phyloP scores from a whole-genome alignment of 192 early-diverging fungal species.

The Podila verticillata region DNA sequence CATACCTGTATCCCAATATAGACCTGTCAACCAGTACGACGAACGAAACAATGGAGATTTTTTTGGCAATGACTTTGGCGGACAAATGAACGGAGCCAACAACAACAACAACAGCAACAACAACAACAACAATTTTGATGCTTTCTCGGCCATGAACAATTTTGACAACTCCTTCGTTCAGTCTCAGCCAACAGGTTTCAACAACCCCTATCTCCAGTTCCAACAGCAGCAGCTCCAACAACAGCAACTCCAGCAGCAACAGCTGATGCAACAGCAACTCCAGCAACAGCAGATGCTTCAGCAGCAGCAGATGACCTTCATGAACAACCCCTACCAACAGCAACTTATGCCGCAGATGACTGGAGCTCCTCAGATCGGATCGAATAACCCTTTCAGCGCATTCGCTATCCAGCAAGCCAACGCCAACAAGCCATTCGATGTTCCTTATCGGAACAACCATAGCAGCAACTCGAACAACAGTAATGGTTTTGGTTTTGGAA shows the following conservation, averaged over 20 bases:
- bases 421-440: slow-evolving; percentile 31
- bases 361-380: slow-evolving; percentile 42
- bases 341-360: slow-evolving; percentile 46
- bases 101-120: slow-evolving; percentile 28
- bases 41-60: slow-evolving; percentile 9
- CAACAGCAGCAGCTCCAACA: slow-evolving; percentile 48
- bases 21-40: slow-evolving; percentile 5
- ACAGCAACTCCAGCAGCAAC: slow-evolving; percentile 46
- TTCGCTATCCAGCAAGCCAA: slow-evolving; percentile 33
- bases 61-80: slow-evolving; percentile 19
- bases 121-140: slow-evolving; percentile 7
- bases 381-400: slow-evolving; percentile 57
- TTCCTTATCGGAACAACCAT: slow-evolving; percentile 8
- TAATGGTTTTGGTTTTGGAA: slow-evolving; percentile 12
- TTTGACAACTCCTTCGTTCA: slow-evolving; percentile 7
- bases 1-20: not conserved
- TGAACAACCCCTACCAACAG: slow-evolving; percentile 50
- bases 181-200: slow-evolving; percentile 19
- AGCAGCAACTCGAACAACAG: not conserved
- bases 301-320: slow-evolving; percentile 31
- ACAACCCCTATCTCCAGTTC: slow-evolving; percentile 26
- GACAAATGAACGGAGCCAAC: slow-evolving; percentile 7
- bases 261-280: slow-evolving; percentile 19
- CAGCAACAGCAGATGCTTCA: slow-evolving; percentile 21
- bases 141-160: slow-evolving; percentile 8